Percentiles rank a stretch among this genome's conserved stretches.
These are phyloP conservation scores for Hypoxylon subgilvum DNA, from an alignment of 495 filamentous ascomycete species.

Conservation along the genomic window DNA sequence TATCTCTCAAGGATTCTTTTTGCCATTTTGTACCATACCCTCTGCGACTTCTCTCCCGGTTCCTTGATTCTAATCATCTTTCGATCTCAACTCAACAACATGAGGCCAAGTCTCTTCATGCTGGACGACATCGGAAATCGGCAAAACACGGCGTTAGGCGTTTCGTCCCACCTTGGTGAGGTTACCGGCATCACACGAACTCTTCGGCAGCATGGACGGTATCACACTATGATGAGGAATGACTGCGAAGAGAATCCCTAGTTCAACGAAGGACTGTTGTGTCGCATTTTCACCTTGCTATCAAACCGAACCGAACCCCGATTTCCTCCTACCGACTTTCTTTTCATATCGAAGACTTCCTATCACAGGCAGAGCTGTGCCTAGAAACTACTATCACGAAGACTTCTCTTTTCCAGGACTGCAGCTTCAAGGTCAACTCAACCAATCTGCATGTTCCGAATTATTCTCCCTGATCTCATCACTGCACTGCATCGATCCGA, in stretches of 20 bases:
- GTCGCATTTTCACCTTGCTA: conserved; percentile 7
- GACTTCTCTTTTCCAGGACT: conserved; percentile 3
- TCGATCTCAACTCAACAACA: conserved; percentile 38
- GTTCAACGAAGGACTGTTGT: conserved; percentile 1
- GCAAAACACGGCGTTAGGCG: conserved; percentile 40
- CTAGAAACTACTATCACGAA: conserved; percentile 8
- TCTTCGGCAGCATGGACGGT: conserved; percentile 25
- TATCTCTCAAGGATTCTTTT: conserved; percentile 41
- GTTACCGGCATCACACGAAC: conserved; percentile 24
- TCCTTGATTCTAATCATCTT: conserved; percentile 27
- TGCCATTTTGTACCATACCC: conserved; percentile 45
- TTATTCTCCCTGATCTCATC: not conserved
- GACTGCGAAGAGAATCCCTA: conserved; percentile 9
- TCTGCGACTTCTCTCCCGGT: conserved; percentile 34
- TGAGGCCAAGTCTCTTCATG: conserved; percentile 31
- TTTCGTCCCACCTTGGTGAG: conserved; percentile 27
- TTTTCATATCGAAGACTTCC: conserved; percentile 9
- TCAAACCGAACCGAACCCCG: too few relatives aligned
- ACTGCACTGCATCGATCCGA: conserved; percentile 44
- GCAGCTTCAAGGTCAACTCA: conserved; percentile 3
- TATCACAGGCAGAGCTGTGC: not conserved
- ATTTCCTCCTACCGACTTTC: conserved; percentile 6
- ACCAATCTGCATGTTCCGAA: not conserved
- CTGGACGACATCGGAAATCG: conserved; percentile 32
- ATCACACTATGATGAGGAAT: conserved; percentile 24